Evolutionary conservation across 202 grass and related monocot genomes (phyloP), one percentile per base, ranked within the genome.

Genomic region (Panicum hallii): DNA sequence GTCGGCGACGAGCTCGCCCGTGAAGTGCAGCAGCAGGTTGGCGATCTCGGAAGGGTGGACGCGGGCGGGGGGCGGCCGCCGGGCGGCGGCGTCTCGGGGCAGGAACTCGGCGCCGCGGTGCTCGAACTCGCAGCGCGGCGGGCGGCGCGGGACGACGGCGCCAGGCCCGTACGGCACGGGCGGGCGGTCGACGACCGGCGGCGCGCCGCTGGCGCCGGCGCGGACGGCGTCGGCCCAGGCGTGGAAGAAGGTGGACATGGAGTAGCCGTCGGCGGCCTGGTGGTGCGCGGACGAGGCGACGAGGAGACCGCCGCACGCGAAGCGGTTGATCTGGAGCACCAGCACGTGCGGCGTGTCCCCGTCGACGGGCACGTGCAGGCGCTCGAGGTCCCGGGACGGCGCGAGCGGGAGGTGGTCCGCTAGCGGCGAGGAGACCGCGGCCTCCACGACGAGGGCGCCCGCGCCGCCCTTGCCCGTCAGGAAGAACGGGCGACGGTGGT

Each of bases 51-150:
- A 67, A 9, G 63, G 41, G 38, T 83, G 63, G 8, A 88, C 45
- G 19, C 67, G 49, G 6, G 20, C 8, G 3, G 22, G 75, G 12
- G 58, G 9, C 26, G 15, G 16, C 1, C 48, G 3, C 0, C 2
- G 10, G n/a, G n/a, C 26, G 1, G 16, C 22, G 1, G 4, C 67
- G 0, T 69, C 28, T 0, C 7, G 49, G 17, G 67, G 70, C 38
- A 50, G 17, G 63, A 93, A 90, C 50, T 93, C 88, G 45, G 80
- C 57, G 64, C 74, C 88, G 41, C 85, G 88, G 85, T 88, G 91
- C 9, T 93, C 43, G 85, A 88, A 90, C 78, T 90, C 91, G 68
- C 85, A 88, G n/a, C 70, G 73, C 6, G 85, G 88, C 11, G 88
- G 88, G 28, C 42, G 46, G 22, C 85, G 87, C 9, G 87, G 85